Evolutionary conservation across 768 basidiomycete genomes (phyloP), one percentile per base, ranked within the genome.

Genomic region (Tulasnella sp.): DNA sequence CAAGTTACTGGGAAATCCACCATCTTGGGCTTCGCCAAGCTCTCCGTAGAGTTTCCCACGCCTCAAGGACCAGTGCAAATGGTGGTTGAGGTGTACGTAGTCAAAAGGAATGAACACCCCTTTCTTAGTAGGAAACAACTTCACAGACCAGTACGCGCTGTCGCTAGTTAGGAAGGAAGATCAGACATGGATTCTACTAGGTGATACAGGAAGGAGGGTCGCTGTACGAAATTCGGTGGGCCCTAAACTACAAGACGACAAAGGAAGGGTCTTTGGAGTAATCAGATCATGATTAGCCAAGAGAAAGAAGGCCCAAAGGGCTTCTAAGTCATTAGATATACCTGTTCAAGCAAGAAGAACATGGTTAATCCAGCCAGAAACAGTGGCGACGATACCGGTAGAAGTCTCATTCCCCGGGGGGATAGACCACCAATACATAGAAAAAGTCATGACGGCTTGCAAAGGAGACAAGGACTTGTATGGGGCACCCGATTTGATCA

Each of bases 1-100:
- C 81, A 82, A 74, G 78, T 81, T 1, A 81, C 81, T 0, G 79
- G 79, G 0, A 76, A 69, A 1, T 73, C 76, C 12, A 65, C 72
- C 0, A 80, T 82, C 8, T 72, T 67, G 12, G 79, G 79, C 0
- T 82, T 74, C 39, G 52, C 74, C 26, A n/a, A 67, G 32, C 39
- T 73, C 11, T 4, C 2, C 5, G 7, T 47, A 19, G 36, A 44
- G 22, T 44, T 74, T 59, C 36, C 37, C 29, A 74, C 41, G 17
- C 62, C 67, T 1, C 67, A 69, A 32, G 26, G 37, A 9, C 19
- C 19, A n/a, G 66, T 47, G 12, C 5, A 1, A 2, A 66, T 72
- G 1, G 22, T 4, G 6, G 39, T 67, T 44, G 65, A 72, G 29
- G 65, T 22, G 9, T 72, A 72, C 41, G 37, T 72, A 1, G 77